Evolutionary conservation across 345 rosid species (phyloP).

Genomic region (Clausena lansium): DNA sequence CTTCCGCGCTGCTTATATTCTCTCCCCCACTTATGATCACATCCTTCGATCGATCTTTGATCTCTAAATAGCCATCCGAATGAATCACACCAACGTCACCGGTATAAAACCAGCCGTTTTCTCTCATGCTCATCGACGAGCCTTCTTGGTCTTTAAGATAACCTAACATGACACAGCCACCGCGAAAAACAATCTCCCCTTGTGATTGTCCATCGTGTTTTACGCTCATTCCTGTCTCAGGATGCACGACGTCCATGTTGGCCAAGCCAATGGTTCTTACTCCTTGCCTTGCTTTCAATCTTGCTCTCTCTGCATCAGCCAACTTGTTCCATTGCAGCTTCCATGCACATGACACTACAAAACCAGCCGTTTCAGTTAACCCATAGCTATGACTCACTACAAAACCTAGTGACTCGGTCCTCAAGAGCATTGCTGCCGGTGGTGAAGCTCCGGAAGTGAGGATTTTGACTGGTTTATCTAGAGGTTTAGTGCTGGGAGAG

Average conservation of each 20-base stretch:
- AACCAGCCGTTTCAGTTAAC: conserved; percentile 33
- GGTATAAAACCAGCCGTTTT: conserved; percentile 23
- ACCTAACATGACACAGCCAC: conserved; percentile 31
- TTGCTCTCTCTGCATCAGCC: conserved; percentile 9
- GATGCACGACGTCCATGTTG: conserved; percentile 25
- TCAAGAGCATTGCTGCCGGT: no score
- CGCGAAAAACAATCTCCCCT: conserved; percentile 30
- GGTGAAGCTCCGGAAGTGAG: conserved; percentile 29
- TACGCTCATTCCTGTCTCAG: conserved; percentile 18
- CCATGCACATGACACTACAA: conserved; percentile 28
- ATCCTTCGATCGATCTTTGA: conserved; percentile 36
- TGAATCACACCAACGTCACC: conserved; percentile 38
- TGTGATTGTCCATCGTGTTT: conserved; percentile 27
- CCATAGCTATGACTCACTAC: conserved; percentile 32
- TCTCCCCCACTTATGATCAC: conserved; percentile 35
- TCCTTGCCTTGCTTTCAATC: conserved; percentile 32
- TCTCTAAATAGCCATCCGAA: conserved; percentile 31
- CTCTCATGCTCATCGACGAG: conserved; percentile 13
- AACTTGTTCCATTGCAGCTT: conserved; percentile 30
- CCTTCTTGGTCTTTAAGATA: conserved; percentile 30
- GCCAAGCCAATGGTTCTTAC: conserved; percentile 23
- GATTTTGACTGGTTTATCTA: conserved; percentile 19
- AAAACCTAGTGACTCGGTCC: conserved; percentile 21
- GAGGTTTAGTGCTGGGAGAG: neutral
- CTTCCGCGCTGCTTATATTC: conserved; percentile 29